Evolutionary conservation across 495 filamentous ascomycete genomes (phyloP).

Genomic region (Penicillium canariense): DNA sequence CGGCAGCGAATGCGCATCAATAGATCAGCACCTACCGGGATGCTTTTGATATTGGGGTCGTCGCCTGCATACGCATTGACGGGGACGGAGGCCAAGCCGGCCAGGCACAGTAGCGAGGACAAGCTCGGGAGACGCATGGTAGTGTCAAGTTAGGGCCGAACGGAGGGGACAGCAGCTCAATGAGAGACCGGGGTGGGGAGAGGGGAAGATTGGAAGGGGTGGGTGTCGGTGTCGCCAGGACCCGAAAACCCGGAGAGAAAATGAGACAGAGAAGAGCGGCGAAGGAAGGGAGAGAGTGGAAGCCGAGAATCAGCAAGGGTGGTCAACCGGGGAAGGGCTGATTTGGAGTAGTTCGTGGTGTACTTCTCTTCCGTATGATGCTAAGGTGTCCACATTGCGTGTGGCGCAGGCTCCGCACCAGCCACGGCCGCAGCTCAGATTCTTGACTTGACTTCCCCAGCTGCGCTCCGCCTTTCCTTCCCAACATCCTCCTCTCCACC

Average conservation of each 20-base stretch:
- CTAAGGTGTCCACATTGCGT: constrained; percentile 37
- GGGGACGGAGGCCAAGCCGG: constrained; percentile 33
- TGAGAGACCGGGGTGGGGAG: constrained; percentile 27
- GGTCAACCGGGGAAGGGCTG: too few species aligned
- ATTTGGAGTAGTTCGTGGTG: not conserved
- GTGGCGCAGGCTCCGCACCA: constrained; percentile 36
- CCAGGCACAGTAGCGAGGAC: constrained; percentile 40
- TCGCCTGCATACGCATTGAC: constrained; percentile 36
- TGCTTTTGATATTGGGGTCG: constrained; percentile 51
- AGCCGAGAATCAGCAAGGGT: too few species aligned
- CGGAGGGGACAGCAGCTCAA: constrained; percentile 19
- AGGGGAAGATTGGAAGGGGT: not conserved
- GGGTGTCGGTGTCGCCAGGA: constrained; percentile 30
- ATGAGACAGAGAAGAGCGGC: constrained; percentile 13
- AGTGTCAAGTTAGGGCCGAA: constrained; percentile 24
- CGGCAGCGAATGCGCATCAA: constrained; percentile 8
- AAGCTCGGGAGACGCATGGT: constrained; percentile 42
- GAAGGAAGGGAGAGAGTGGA: constrained; percentile 17
- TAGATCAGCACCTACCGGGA: constrained; percentile 44
- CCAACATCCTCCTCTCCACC: not conserved
- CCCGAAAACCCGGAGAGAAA: constrained; percentile 22
- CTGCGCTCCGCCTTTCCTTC: not conserved
- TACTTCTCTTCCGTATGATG: not conserved
- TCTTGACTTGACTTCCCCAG: constrained; percentile 9
- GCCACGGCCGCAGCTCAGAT: constrained; percentile 24